Evolutionary conservation across 208 protist genomes (phyloP).

Genomic region (Trypanosoma conorhini): DNA sequence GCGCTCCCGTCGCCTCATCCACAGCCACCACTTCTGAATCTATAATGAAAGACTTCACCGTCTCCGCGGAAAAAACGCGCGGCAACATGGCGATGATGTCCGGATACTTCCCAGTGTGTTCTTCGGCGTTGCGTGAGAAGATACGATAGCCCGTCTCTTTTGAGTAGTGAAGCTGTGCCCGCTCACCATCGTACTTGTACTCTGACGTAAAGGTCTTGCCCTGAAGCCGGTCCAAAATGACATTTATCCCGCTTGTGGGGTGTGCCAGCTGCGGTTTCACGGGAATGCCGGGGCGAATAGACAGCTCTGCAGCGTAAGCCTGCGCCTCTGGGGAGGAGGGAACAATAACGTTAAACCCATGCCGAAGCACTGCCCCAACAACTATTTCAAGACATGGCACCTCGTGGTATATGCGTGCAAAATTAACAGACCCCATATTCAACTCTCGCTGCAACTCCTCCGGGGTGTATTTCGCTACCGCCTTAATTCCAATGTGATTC

Average conservation of each 20-base stretch:
- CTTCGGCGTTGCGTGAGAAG: conserved; percentile 98
- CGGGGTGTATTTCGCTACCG: conserved; percentile 38
- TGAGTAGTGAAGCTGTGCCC: conserved; percentile 95
- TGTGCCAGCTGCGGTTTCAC: conserved; percentile 99
- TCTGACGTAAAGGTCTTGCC: conserved; percentile 97
- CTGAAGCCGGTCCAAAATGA: conserved; percentile 84
- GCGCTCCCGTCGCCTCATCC: conserved; percentile 83
- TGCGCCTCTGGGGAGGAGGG: conserved; percentile 44
- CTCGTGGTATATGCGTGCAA: conserved; percentile 79
- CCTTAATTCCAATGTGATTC: conserved; percentile 47
- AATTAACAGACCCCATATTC: conserved; percentile 50
- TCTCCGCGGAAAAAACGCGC: conserved; percentile 39
- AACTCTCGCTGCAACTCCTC: conserved; percentile 69
- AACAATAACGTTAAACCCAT: conserved; percentile 79
- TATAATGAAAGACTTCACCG: conserved; percentile 97
- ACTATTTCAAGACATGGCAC: conserved; percentile 89
- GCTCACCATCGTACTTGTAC: conserved; percentile 99
- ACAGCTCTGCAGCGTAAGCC: conserved; percentile 49
- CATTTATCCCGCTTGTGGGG: conserved; percentile 95
- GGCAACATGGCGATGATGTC: conserved; percentile 94
- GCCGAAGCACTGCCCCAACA: conserved; percentile 54
- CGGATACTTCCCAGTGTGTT: conserved; percentile 98
- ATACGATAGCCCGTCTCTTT: conserved; percentile 88
- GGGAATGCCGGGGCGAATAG: conserved; percentile 92
- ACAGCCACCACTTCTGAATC: conserved; percentile 99